Evolutionary conservation across 2,329 filamentous ascomycete genomes (phyloP).

Genomic region (Rosellinia necatrix): DNA sequence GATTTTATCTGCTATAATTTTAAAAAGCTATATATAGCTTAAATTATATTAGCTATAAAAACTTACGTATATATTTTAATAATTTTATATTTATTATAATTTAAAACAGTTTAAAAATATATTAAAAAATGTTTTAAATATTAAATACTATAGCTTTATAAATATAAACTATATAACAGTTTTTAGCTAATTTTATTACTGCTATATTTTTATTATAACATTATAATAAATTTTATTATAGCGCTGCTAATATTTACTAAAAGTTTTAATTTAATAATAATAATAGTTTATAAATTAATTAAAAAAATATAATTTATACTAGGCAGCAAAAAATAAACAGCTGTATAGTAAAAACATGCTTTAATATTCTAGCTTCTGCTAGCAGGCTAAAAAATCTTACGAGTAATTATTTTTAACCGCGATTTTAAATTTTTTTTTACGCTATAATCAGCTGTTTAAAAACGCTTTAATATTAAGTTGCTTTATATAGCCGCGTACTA

Average conservation of each 20-base stretch:
- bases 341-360: neutral
- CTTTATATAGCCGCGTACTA: no score
- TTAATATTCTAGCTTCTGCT: no score
- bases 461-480: no score
- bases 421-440: no score
- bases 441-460: no score
- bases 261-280: neutral
- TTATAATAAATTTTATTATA: neutral
- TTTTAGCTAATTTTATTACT: neutral
- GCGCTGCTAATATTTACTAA: neutral
- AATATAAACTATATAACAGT: neutral
- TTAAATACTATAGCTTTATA: neutral
- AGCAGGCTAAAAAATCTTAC: no score
- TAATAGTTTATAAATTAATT: neutral
- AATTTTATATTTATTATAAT: neutral
- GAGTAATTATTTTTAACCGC: no score
- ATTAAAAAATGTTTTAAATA: neutral
- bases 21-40: neutral
- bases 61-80: neutral
- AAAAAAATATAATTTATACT: neutral
- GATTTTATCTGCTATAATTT: neutral
- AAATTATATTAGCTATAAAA: conserved; percentile 1
- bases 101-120: neutral
- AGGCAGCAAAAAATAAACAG: neutral
- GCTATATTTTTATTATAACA: neutral